Conservation (phyloP, 2,329 filamentous ascomycete species). For the Venturia nashicola region DNA sequence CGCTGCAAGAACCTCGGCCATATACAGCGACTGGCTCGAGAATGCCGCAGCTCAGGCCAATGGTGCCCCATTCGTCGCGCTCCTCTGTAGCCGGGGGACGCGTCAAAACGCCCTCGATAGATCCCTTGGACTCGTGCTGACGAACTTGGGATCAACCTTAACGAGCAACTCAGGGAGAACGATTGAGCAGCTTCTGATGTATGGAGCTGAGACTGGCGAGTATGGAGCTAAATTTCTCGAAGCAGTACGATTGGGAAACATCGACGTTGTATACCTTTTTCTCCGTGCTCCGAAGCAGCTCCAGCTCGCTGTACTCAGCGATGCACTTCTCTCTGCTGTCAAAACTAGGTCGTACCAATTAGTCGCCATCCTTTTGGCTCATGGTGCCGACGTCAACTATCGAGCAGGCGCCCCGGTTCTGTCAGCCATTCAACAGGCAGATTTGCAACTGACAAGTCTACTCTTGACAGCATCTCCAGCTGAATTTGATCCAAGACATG, state of each 20-base stretch:
- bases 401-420: background rate
- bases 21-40: slow-evolving; percentile 2
- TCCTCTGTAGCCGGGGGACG: background rate
- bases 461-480: background rate
- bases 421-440: background rate
- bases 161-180: background rate
- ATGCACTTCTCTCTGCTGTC: background rate
- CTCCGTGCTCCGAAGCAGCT: background rate
- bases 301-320: background rate
- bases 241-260: background rate
- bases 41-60: background rate
- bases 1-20: background rate
- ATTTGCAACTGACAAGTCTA: background rate
- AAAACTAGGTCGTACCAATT: background rate
- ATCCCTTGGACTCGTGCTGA: background rate
- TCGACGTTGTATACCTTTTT: background rate
- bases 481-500: background rate
- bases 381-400: background rate
- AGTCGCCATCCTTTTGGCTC: background rate
- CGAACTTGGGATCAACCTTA: background rate
- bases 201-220: background rate
- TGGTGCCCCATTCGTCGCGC: background rate
- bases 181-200: background rate
- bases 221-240: background rate
- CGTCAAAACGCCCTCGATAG: background rate